Evolutionary conservation across 148 eudicot genomes (phyloP), one percentile per base, ranked within the genome.

Genomic region (Rhododendron williamsianum): DNA sequence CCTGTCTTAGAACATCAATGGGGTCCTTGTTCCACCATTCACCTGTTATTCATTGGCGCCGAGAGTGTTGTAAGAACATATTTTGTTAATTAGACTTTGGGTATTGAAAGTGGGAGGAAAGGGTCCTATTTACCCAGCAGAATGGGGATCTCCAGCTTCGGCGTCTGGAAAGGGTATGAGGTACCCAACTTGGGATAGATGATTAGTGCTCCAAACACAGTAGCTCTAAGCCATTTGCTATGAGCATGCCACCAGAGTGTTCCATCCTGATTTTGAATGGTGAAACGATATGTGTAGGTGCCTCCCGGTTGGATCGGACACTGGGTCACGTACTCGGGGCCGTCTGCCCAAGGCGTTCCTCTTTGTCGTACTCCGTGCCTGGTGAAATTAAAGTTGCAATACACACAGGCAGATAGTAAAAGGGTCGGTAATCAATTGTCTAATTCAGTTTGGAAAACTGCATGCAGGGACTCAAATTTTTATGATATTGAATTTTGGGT

Each of bases 161-260:
- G 99, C 78, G 88, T 84, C 52, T 87, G 90, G 82, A 95, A 96
- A 35, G 99, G 99, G 86, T 92, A 94, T 0, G 91, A 81, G 54
- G 90, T 85, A 27, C 97, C 97, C 33, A 83, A 86, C 81, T 93
- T 94, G 23, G 99, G 99, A 80, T 89, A 89, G 48, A 96, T 95
- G 78, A 96, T 81, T 25, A 96, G 86, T 45, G 98, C 98, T 60
- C 98, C 98, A 78, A 91, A 96, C 9, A 94, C 96, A 18, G 98
- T 96, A 56, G 99, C 98, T 86, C 99, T 90, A 76, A 96, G 87
- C 98, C 97, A 95, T 89, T 90, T 89, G 91, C 93, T 92, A 78
- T 95, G 99, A 83, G 99, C 99, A 84, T 96, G 98, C 99, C 99
- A 96, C 99, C 97, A 94, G 45, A 96, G 89, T 33, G 99, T 94